Evolutionary conservation across 1,284 basidiomycete genomes (phyloP).

Genomic region (Mycosarcoma mackinlayi): DNA sequence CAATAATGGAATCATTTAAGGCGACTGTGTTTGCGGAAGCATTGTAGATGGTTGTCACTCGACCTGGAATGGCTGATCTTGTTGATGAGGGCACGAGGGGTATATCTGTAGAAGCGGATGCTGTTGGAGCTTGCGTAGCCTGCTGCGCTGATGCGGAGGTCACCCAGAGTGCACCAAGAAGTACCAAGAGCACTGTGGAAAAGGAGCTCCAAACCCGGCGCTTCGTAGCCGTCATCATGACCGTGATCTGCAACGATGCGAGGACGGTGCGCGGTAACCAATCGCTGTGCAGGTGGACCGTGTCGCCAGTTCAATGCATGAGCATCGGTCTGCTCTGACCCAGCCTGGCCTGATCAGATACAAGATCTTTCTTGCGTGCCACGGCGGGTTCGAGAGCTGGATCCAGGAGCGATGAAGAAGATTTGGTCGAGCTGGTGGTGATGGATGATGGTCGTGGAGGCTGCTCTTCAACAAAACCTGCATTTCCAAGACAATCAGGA

Average conservation of each 20-base stretch:
- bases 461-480: background rate
- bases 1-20: conserved; percentile 55
- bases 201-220: background rate
- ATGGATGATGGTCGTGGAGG: background rate
- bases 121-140: conserved; percentile 7
- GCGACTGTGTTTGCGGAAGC: conserved; percentile 29
- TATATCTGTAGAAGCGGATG: conserved; percentile 7
- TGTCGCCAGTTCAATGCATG: background rate
- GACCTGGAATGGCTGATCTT: conserved; percentile 35
- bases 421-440: background rate
- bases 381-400: too few relatives aligned
- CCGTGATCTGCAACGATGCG: background rate
- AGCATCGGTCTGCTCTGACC: too few relatives aligned
- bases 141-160: conserved; percentile 19
- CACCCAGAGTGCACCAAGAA: background rate
- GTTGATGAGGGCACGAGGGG: conserved; percentile 13
- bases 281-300: background rate
- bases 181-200: background rate
- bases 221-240: background rate
- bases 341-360: too few relatives aligned
- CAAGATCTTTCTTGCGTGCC: too few relatives aligned
- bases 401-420: too few relatives aligned
- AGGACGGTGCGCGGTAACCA: too few relatives aligned
- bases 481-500: background rate
- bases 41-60: conserved; percentile 36